Evolutionary conservation across 2,329 filamentous ascomycete species (phyloP), one percentile per base, ranked within the genome.

Genomic region (Neospermospora avenae): DNA sequence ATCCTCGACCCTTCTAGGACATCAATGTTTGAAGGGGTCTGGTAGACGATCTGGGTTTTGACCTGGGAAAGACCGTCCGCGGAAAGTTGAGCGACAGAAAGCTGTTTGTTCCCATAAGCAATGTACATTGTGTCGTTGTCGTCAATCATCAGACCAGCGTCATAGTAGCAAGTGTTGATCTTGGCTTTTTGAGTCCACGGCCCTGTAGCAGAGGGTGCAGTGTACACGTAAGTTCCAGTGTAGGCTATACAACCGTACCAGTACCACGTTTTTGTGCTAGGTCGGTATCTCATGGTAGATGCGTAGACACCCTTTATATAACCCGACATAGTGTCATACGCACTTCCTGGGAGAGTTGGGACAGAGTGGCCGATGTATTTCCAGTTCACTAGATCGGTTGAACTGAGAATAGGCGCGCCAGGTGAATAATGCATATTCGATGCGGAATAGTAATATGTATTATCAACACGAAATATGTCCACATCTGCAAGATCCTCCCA

Each of bases 81-180:
- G 16, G 77, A 77, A 2, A 86, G 74, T 65, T 83, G 76, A 0
- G 83, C 79, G 1, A 86, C 77, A 8, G 63, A 72, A 55, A 85
- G 77, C 2, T 78, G 73, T 0, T 71, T 77, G 49, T 75, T 78
- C 4, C 81, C 83, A 64, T 83, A 84, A 0, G 77, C 80, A 0
- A 86, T 78, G 55, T 85, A 86, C 76, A 85, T 81, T 0, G 77
- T 81, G 59, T 84, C 83, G 34, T 85, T 77, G 24, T 83, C 80
- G 53, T 85, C 83, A 35, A 86, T 77, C n/a, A 85, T 69, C 0
- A 86, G 69, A 0, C 84, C 82, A 18, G 74, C 77, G 68, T 86
- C 83, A 64, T 86, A 86, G 65, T 82, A 84, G 69, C 82, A 86
- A 1, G 68, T 75, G 0, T 71, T 73, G 16, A 77, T 70, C 8